phyloP scores from a whole-genome alignment of 371 early-diverging fungal species.

The Gilbertella persicaria region DNA sequence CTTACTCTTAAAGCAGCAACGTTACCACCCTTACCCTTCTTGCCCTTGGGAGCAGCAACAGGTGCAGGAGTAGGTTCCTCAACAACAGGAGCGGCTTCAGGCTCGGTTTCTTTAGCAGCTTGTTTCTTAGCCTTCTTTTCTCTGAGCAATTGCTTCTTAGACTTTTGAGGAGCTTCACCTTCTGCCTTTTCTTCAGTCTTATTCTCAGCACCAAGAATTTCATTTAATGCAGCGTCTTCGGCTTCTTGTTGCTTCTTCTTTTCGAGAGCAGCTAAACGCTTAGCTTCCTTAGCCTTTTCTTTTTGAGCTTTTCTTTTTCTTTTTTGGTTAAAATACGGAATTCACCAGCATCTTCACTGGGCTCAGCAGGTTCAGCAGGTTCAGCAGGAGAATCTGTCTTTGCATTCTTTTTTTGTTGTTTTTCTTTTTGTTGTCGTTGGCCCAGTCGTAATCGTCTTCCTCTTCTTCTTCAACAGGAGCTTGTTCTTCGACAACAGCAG shows the following conservation, averaged over 20 bases:
- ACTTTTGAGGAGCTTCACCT: slow-evolving; percentile 19
- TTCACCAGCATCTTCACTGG: slow-evolving; percentile 25
- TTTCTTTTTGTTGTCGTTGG: slow-evolving; percentile 39
- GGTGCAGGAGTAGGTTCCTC: slow-evolving; percentile 29
- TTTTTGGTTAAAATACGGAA: slow-evolving; percentile 47
- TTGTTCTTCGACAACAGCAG: slow-evolving; percentile 8
- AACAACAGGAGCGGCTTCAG: slow-evolving; percentile 25
- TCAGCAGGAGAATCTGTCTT: slow-evolving; percentile 23
- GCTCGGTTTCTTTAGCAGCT: slow-evolving; percentile 32
- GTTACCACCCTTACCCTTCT: slow-evolving; percentile 46
- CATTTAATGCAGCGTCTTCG: slow-evolving; percentile 40
- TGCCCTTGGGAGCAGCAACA: slow-evolving; percentile 30
- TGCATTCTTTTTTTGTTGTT: slow-evolving; percentile 42
- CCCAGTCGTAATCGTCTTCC: slow-evolving; percentile 38
- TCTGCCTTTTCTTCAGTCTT: slow-evolving; percentile 10
- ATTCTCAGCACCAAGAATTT: slow-evolving; percentile 31
- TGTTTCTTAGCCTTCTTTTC: slow-evolving; percentile 44
- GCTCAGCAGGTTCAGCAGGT: slow-evolving; percentile 10
- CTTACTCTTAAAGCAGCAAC: slow-evolving; percentile 56
- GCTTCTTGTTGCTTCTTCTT: slow-evolving; percentile 46
- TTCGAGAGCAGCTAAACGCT: slow-evolving; percentile 50
- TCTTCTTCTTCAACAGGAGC: slow-evolving; percentile 22
- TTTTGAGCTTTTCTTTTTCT: slow-evolving; percentile 52
- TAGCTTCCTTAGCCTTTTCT: slow-evolving; percentile 56
- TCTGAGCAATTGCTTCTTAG: slow-evolving; percentile 37